Evolutionary conservation across 1,284 basidiomycete genomes (phyloP), one percentile per base, ranked within the genome.

Genomic region (Lentinula novae-zelandiae): DNA sequence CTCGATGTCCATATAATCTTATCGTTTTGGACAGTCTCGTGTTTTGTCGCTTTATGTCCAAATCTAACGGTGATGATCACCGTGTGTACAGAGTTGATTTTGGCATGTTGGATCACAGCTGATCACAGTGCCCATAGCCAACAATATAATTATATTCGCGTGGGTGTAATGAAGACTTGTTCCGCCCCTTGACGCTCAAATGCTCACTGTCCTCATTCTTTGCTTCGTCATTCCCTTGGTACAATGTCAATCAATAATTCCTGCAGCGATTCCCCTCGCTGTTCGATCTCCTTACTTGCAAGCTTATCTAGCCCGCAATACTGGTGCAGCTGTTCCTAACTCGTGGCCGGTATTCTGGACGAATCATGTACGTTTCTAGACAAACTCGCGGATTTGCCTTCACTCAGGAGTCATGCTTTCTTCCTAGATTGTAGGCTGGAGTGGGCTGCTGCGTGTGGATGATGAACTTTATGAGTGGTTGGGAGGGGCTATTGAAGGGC

Each of bases 251-350:
- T 42, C 49, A 31, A 58, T 63, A 9, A 58, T 52, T 22, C 69
- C 71, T 5, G 54, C 67, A 5, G 64, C 68, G 17, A 57, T 70
- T 56, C 73, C 72, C 27, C 68, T 75, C 13, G 72, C 74, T 5
- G 71, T 74, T 12, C 66, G 72, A 17, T 72, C 73, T n/a, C 73
- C 74, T 6, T 76, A 74, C 58, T 65, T 76, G 2, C 71, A 67
- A 13, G 56, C 65, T 22, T 75, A 71, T 68, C 48, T 70, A 22
- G 22, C 5, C 22, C 61, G 36, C 55, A 64, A 52, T 53, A 62
- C 48, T 39, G 56, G 34, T 52, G 60, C 60, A 27, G 53, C 33
- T 44, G 50, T 60, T 34, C 56, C 61, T 20, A 50, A 48, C 34
- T 20, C 36, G 5, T 66, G 64, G 67, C 62, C 61, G 27, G 60